Evolutionary conservation across 1,284 basidiomycete genomes (phyloP).

Genomic region (Puccinia horiana): DNA sequence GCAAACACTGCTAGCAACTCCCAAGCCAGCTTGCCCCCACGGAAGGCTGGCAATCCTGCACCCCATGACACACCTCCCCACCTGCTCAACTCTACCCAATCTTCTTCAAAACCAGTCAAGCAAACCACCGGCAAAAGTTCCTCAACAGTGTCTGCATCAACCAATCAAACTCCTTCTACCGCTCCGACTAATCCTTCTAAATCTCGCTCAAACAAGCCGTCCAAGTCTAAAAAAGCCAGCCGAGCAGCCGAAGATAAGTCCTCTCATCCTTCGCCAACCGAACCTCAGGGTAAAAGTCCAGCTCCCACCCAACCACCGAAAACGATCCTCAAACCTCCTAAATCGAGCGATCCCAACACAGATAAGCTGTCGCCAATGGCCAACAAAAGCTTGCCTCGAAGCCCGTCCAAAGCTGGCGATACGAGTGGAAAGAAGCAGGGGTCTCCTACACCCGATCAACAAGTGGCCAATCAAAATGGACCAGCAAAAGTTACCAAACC

Average conservation of each 20-base stretch:
- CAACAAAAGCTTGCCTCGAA: neutral
- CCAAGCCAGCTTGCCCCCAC: neutral
- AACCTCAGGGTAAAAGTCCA: neutral
- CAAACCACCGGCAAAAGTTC: neutral
- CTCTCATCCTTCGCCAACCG: slow-evolving; percentile 1
- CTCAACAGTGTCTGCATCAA: neutral
- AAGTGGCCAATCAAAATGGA: neutral
- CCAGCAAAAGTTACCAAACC: neutral
- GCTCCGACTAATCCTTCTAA: neutral
- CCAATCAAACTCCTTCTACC: neutral
- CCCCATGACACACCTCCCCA: slow-evolving; percentile 1
- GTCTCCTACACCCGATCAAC: neutral
- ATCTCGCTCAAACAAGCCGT: slow-evolving; percentile 6
- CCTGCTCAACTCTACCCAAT: neutral
- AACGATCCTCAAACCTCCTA: neutral
- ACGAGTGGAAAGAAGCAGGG: neutral
- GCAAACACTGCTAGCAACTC: neutral
- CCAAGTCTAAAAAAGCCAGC: slow-evolving; percentile 7
- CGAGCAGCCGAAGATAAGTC: neutral
- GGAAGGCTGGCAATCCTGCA: neutral
- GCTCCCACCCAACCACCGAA: neutral
- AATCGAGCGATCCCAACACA: neutral
- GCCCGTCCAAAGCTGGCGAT: neutral
- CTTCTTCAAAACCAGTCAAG: slow-evolving; percentile 8
- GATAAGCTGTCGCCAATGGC: neutral